These are phyloP conservation scores for Pyrenopolyporus hunteri DNA, from an alignment of 495 filamentous ascomycete genomes.

Conservation along the genomic window DNA sequence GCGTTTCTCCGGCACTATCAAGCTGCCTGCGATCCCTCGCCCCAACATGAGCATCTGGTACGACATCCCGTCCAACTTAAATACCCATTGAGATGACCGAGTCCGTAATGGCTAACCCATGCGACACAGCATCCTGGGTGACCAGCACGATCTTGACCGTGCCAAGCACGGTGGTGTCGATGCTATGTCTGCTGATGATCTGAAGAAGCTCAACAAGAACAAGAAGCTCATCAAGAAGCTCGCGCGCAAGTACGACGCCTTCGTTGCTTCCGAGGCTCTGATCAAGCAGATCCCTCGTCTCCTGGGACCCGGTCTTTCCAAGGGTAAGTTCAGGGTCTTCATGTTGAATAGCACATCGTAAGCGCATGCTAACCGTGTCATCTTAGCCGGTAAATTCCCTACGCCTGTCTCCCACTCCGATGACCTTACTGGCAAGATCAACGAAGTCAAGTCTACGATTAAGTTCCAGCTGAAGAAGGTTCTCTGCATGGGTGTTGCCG, in stretches of 20 bases:
- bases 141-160: constrained; percentile 99
- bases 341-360: background rate
- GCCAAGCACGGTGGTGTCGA: constrained; percentile 97
- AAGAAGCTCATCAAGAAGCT: constrained; percentile 99
- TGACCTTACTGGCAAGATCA: constrained; percentile 91
- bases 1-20: constrained; percentile 99
- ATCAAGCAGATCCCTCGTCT: constrained; percentile 99
- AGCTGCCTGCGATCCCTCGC: constrained; percentile 86
- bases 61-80: constrained; percentile 33
- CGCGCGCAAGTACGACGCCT: constrained; percentile 99
- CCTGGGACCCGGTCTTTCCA: constrained; percentile 95
- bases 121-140: constrained; percentile 77
- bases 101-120: constrained; percentile 45
- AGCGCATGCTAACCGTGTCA: constrained; percentile 15
- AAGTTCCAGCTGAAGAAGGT: constrained; percentile 99
- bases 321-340: constrained; percentile 68
- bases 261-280: constrained; percentile 91
- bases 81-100: too few species aligned
- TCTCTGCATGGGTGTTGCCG: constrained; percentile 97
- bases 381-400: constrained; percentile 95
- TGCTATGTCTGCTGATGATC: constrained; percentile 95
- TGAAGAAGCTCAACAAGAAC: constrained; percentile 99
- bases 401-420: constrained; percentile 95
- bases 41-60: constrained; percentile 90
- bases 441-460: constrained; percentile 99